Percentiles rank a stretch among this genome's conserved stretches.
Conservation (phyloP, 2,329 filamentous ascomycete genomes). For the Microdochium trichocladiopsis region DNA sequence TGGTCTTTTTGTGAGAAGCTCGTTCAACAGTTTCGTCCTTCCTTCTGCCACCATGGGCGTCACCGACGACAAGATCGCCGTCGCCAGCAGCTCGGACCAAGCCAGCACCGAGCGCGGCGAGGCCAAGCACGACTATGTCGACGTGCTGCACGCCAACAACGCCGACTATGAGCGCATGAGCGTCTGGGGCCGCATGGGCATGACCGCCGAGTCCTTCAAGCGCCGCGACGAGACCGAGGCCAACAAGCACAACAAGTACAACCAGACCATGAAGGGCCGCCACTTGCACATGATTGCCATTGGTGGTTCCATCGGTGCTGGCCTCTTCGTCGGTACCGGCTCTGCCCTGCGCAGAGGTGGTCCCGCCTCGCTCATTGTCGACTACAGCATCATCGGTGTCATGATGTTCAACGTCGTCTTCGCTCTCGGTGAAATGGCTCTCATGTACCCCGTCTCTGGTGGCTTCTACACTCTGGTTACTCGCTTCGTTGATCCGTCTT, state of each 20-base stretch:
- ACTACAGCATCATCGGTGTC: conserved; percentile 48
- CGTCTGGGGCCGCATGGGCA: conserved; percentile 27
- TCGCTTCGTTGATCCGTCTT: conserved; percentile 39
- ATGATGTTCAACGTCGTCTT: conserved; percentile 51
- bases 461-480: conserved; percentile 41
- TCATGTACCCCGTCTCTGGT: conserved; percentile 53
- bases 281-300: conserved; percentile 48
- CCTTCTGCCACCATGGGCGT: neutral
- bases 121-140: neutral
- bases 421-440: conserved; percentile 43
- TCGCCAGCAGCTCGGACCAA: neutral
- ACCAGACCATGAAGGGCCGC: conserved; percentile 35
- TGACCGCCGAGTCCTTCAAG: conserved; percentile 33
- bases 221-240: conserved; percentile 22
- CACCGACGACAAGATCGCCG: neutral
- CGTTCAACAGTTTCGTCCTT: neutral
- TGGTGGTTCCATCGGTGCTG: conserved; percentile 51
- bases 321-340: conserved; percentile 55
- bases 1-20: neutral
- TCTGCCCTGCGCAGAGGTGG: conserved; percentile 38
- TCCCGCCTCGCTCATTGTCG: conserved; percentile 34
- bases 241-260: conserved; percentile 21
- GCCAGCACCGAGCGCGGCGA: neutral
- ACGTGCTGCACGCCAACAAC: neutral
- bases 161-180: neutral